These are phyloP conservation scores for Casuarina glauca DNA, from an alignment of 306 rosid genomes.

Conservation along the genomic window DNA sequence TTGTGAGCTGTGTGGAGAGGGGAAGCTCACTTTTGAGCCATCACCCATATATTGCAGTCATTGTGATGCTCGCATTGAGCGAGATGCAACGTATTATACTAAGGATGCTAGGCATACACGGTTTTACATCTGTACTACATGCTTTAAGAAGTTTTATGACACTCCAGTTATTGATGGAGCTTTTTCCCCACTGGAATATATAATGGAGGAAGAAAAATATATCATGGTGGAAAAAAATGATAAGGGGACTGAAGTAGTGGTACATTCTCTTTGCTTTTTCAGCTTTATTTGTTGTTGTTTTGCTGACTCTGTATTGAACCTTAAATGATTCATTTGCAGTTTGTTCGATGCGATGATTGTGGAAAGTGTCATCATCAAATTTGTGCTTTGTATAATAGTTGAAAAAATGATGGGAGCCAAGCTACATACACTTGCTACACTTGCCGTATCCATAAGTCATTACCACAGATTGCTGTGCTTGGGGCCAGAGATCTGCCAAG, in stretches of 20 bases:
- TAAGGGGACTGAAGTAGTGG: constrained; percentile 98
- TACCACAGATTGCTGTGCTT: constrained; percentile 96
- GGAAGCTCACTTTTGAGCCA: constrained; percentile 95
- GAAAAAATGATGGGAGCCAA: constrained; percentile 95
- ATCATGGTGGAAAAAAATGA: constrained; percentile 81
- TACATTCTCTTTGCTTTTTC: constrained; percentile 27
- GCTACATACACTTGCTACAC: constrained; percentile 65
- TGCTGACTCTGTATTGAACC: constrained; percentile 18
- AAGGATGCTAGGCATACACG: constrained; percentile 90
- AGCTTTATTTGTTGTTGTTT: constrained; percentile 10
- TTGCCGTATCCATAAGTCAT: constrained; percentile 91
- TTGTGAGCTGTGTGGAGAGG: constrained; percentile 96
- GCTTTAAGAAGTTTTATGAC: constrained; percentile 92
- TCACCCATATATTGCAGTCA: constrained; percentile 93
- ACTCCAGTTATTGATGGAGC: constrained; percentile 79
- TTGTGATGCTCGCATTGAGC: constrained; percentile 87
- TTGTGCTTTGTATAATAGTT: constrained; percentile 92
- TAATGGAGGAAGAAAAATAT: too few relatives aligned
- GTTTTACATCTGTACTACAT: constrained; percentile 87
- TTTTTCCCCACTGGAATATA: constrained; percentile 66
- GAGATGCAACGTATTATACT: constrained; percentile 89
- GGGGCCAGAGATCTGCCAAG: constrained; percentile 96
- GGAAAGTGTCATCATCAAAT: constrained; percentile 99
- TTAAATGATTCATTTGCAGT: constrained; percentile 48
- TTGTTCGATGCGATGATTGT: constrained; percentile 99